phyloP scores from a whole-genome alignment of 257 asterid genomes.

The Datura wrightii region DNA sequence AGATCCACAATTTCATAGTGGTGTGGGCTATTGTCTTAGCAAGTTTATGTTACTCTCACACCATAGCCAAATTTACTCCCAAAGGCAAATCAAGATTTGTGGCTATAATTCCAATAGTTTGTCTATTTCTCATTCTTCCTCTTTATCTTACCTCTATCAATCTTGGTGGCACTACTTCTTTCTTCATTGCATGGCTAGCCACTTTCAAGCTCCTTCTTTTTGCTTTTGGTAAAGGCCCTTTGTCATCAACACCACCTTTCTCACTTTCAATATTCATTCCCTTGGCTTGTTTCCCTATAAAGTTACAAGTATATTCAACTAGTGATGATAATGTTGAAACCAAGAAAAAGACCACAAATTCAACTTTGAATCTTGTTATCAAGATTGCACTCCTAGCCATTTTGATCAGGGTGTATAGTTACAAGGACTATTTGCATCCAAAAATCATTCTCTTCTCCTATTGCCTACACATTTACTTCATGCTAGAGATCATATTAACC shows the following conservation, averaged over 20 bases:
- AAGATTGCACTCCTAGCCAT: constrained; percentile 35
- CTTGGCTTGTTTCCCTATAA: constrained; percentile 63
- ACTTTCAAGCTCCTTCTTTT: constrained; percentile 60
- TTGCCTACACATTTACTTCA: constrained; percentile 22
- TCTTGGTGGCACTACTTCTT: constrained; percentile 55
- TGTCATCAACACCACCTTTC: constrained; percentile 41
- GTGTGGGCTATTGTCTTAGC: constrained; percentile 52
- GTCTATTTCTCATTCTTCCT: constrained; percentile 55
- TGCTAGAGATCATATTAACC: constrained; percentile 27
- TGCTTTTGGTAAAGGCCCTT: constrained; percentile 56
- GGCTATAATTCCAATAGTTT: constrained; percentile 48
- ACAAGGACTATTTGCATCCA: constrained; percentile 37
- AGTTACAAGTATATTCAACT: constrained; percentile 17
- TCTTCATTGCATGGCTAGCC: constrained; percentile 64
- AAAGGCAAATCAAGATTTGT: constrained; percentile 40
- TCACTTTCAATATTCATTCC: constrained; percentile 50
- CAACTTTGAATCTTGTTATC: constrained; percentile 30
- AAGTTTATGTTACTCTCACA: constrained; percentile 54
- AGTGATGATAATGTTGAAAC: background rate
- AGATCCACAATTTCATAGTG: constrained; percentile 47
- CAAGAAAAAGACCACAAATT: constrained; percentile 10
- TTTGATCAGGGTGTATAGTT: constrained; percentile 20
- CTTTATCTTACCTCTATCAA: constrained; percentile 54
- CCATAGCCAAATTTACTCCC: constrained; percentile 38
- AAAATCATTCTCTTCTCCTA: constrained; percentile 38